Evolutionary conservation across 441 rosid genomes (phyloP), one percentile per base, ranked within the genome.

Genomic region (Gossypium davidsonii): DNA sequence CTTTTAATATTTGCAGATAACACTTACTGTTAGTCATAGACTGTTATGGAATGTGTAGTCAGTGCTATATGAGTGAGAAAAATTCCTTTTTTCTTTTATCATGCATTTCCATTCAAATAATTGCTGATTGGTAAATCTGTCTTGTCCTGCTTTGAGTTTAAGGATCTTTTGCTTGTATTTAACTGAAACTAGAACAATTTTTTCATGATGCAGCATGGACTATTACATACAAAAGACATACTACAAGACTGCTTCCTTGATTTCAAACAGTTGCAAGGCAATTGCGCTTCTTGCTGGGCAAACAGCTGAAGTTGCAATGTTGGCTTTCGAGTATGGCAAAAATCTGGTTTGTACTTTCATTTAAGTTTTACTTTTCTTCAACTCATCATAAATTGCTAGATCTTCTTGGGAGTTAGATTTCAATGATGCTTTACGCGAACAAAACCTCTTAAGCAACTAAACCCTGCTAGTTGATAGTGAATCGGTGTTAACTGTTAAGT

Each of bases 261-360:
- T 93, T 31, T 91, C 98, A 74, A 93, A 93, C 79, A 90, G 99
- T 87, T 91, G 97, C 83, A 90, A 96, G 85, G 88, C 98, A 39
- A 83, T 91, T 72, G 96, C 99, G 1, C 86, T 90, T 74, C 98
- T 93, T 51, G 91, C 97, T 64, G 97, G 97, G 66, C 98, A 93
- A 81, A 87, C 96, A 20, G 51, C 97, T 20, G 93, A 91, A 83
- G 98, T 89, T 64, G 91, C 97, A 28, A 72, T 78, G 62, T 61
- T 95, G 89, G 97, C 98, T 78, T 93, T 80, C 75, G 97, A 95
- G 63, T 95, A 91, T 67, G 99, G 99, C n/a, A 91, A 78, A 82
- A 89, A 95, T 87, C 90, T 93, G 97, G 99, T 95, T 79, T 26
- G 98, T 88, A 62, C 63, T 60, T 59, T 46, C 20, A 4, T 26